A percentile compares a stretch with the other conserved stretches of the same genome.
Evolutionary conservation across 306 rosid species (phyloP).

Genomic region (Inga laurina): DNA sequence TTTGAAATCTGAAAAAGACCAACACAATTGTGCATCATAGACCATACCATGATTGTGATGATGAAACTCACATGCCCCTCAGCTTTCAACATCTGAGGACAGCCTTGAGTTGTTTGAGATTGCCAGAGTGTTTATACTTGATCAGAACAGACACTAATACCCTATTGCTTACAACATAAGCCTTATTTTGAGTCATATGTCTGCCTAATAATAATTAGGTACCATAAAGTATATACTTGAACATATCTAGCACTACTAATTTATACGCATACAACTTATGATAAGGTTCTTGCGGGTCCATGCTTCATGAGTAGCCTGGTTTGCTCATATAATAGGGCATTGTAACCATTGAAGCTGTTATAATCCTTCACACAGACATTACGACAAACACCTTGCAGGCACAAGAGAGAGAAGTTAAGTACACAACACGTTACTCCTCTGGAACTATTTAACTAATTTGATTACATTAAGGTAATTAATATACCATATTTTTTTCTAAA

Average conservation of each 20-base stretch:
- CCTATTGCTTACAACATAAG: constrained; percentile 48
- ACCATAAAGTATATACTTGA: constrained; percentile 29
- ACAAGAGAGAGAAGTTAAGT: constrained; percentile 14
- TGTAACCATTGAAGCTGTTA: background rate
- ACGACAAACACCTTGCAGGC: constrained; percentile 3
- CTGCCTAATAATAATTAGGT: constrained; percentile 37
- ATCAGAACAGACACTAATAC: constrained; percentile 35
- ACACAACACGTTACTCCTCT: background rate
- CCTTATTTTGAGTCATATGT: constrained; percentile 48
- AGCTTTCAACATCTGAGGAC: constrained; percentile 42
- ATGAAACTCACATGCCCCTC: constrained; percentile 53
- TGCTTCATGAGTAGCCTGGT: constrained; percentile 36
- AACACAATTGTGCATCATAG: constrained; percentile 27
- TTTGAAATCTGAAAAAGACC: constrained; percentile 31
- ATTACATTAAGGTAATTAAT: too few relatives aligned
- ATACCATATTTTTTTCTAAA: too few relatives aligned
- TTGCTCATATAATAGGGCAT: constrained; percentile 36
- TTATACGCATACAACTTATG: constrained; percentile 28
- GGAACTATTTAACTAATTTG: too few relatives aligned
- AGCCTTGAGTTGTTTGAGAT: constrained; percentile 38
- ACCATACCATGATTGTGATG: constrained; percentile 62
- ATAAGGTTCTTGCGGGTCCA: constrained; percentile 43
- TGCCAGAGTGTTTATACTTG: constrained; percentile 60
- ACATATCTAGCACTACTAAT: constrained; percentile 29
- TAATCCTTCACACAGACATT: constrained; percentile 24